Percentiles rank a stretch among this genome's conserved stretches.
These are phyloP conservation scores for Apiospora pterosperma DNA, from an alignment of 2,329 filamentous ascomycete species.

Conservation along the genomic window DNA sequence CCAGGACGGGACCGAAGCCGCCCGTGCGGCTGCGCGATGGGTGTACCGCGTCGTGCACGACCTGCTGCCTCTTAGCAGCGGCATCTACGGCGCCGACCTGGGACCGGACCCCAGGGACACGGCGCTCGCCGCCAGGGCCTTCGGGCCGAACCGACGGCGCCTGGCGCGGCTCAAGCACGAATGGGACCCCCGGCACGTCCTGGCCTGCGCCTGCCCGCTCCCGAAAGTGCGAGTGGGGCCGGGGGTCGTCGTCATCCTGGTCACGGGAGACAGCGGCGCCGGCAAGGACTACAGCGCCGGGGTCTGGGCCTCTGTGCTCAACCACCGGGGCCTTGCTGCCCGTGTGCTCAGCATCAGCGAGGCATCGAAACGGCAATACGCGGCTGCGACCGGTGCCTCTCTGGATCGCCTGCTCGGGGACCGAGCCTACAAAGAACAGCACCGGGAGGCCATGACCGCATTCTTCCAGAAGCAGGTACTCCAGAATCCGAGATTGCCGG, in stretches of 20 bases:
- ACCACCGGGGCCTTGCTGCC: conserved; percentile 25
- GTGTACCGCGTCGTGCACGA: conserved; percentile 48
- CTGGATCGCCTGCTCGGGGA: conserved; percentile 44
- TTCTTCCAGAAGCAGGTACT: conserved; percentile 47
- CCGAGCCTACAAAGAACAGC: conserved; percentile 59
- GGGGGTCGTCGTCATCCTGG: conserved; percentile 49
- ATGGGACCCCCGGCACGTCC: conserved; percentile 39
- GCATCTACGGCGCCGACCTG: conserved; percentile 59
- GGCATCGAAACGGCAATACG: conserved; percentile 53
- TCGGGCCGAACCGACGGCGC: conserved; percentile 50
- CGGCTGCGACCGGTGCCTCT: conserved; percentile 44
- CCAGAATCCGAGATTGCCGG: conserved; percentile 40
- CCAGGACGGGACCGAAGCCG: conserved; percentile 40
- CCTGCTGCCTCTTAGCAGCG: conserved; percentile 47
- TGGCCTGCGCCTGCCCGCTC: conserved; percentile 56
- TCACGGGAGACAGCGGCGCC: conserved; percentile 50
- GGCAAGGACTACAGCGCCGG: conserved; percentile 61
- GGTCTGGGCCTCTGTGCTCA: conserved; percentile 45
- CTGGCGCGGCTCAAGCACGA: conserved; percentile 47
- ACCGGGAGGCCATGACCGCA: conserved; percentile 47
- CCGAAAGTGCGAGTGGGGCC: conserved; percentile 29
- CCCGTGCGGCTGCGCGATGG: conserved; percentile 43
- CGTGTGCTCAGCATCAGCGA: conserved; percentile 54
- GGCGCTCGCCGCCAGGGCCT: conserved; percentile 48
- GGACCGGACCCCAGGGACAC: conserved; percentile 59